Percentiles rank a stretch among this genome's conserved stretches.
These are phyloP conservation scores for Fusarium tanahbumbuense DNA, from an alignment of 2,329 filamentous ascomycete genomes.

Conservation along the genomic window DNA sequence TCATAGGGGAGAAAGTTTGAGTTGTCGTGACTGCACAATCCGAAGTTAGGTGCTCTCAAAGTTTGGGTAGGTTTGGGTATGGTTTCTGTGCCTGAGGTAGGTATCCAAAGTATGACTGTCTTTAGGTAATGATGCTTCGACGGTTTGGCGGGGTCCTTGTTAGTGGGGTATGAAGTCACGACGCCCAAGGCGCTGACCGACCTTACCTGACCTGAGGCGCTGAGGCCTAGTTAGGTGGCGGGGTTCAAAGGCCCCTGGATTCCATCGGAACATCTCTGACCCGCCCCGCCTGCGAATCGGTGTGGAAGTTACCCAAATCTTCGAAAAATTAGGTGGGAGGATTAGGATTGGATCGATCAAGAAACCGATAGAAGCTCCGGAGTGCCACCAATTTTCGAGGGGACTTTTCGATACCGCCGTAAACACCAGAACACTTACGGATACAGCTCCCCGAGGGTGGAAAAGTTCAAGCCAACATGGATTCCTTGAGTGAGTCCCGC, in stretches of 20 bases:
- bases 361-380: slow-evolving; percentile 49
- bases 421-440: slow-evolving; percentile 39
- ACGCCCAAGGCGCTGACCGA: background rate
- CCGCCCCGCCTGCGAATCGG: slow-evolving; percentile 48
- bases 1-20: background rate
- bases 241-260: slow-evolving; percentile 32
- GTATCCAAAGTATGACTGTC: background rate
- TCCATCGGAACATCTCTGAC: slow-evolving; percentile 48
- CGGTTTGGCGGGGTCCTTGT: slow-evolving; percentile 33
- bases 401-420: slow-evolving; percentile 40
- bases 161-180: slow-evolving; percentile 47
- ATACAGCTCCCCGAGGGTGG: slow-evolving; percentile 46
- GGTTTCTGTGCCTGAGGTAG: background rate
- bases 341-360: slow-evolving; percentile 31
- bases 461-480: slow-evolving; percentile 50
- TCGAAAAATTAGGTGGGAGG: slow-evolving; percentile 51
- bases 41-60: background rate
- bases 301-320: slow-evolving; percentile 46
- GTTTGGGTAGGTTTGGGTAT: background rate
- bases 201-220: slow-evolving; percentile 2
- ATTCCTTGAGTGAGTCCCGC: slow-evolving; percentile 53
- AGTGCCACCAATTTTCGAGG: slow-evolving; percentile 45
- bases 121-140: slow-evolving; percentile 19
- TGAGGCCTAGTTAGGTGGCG: slow-evolving; percentile 9
- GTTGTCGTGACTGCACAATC: background rate